These are phyloP conservation scores for Wickerhamia fluorescens DNA, from an alignment of 805 yeast genomes.

Conservation along the genomic window DNA sequence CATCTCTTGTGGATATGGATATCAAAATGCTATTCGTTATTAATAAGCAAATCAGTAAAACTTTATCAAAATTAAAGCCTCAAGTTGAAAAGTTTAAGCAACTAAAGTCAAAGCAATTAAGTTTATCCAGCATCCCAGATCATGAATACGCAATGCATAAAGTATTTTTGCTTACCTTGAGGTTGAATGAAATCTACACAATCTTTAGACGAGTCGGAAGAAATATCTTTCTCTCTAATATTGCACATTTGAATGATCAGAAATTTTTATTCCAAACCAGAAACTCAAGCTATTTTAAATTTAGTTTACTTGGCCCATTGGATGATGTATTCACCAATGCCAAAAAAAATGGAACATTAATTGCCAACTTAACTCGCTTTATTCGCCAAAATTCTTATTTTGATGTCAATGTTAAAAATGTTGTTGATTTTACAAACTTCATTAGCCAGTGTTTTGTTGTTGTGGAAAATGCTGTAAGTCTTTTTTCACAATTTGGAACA, in stretches of 20 bases:
- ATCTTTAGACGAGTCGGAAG: conserved; percentile 42
- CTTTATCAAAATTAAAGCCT: conserved; percentile 19
- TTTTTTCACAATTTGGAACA: conserved; percentile 30
- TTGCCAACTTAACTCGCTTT: conserved; percentile 42
- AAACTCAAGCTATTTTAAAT: conserved; percentile 24
- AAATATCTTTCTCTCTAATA: conserved; percentile 39
- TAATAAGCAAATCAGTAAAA: conserved; percentile 16
- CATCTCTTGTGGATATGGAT: conserved; percentile 33
- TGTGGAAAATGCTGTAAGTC: conserved; percentile 20
- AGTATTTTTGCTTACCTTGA: conserved; percentile 36
- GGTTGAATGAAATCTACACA: conserved; percentile 45
- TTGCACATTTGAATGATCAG: conserved; percentile 36
- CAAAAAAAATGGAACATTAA: conserved; percentile 42
- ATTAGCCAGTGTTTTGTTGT: conserved; percentile 31
- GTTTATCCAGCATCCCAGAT: conserved; percentile 16
- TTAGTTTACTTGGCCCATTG: conserved; percentile 17
- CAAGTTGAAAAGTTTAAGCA: conserved; percentile 12
- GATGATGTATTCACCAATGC: conserved; percentile 37
- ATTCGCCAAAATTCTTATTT: conserved; percentile 34
- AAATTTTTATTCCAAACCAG: conserved; percentile 23
- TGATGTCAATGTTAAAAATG: conserved; percentile 27
- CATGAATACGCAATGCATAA: conserved; percentile 41
- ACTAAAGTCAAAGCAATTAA: conserved; percentile 9
- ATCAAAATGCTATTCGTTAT: conserved; percentile 23
- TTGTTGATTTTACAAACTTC: conserved; percentile 35